Base-by-base conservation (phyloP, 2,329 filamentous ascomycete genomes). In the Fusarium caatingaense region DNA sequence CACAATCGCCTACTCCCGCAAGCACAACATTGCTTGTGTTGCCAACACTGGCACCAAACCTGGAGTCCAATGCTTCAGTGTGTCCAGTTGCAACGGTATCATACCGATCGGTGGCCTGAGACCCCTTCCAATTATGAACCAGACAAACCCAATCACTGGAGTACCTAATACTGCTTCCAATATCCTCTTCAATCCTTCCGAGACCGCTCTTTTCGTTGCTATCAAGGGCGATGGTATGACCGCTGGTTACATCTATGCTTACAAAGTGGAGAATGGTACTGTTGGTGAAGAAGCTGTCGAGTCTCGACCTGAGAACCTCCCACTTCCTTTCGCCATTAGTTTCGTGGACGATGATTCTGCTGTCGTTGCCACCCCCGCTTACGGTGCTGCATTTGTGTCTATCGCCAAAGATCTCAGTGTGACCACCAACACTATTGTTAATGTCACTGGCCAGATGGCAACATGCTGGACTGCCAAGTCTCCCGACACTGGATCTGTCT, bases 11-110 rank as follows among this genome's bases (percentile, higher is more conserved):
- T 64, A 64, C 18, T 64, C 60, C 5, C 32, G 8, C 18, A 56
- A 64, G 25, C 27, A 64, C 23, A 64, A 40, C 8, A n/a, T 48
- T 1, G 58, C 60, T 3, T 63, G 60, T 1, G 59, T 64, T 1
- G 60, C 60, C 12, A 64, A 64, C 8, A 64, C 60, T 13, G 60
- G 58, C 5, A n/a, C 34, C 0, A 64, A 56, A 3, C 60, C 60
- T 9, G 59, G 60, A 11, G 49, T 64, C 2, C 60, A 64, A 25
- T 64, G 59, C 20, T 64, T 64, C 28, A 40, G 41, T 1, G 42
- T 64, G 2, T 56, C 59, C 1, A 16, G 30, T 8, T 6, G 3
- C 4, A 4, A 44, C 6, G 59, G 49, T 3, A 5, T 64, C 7
- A 40, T 30, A 6, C 49, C 60, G 0, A 15, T 48, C 2, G 60